These are phyloP conservation scores for Dactylella cylindrospora DNA, from an alignment of 2,329 filamentous ascomycete genomes.

Conservation along the genomic window DNA sequence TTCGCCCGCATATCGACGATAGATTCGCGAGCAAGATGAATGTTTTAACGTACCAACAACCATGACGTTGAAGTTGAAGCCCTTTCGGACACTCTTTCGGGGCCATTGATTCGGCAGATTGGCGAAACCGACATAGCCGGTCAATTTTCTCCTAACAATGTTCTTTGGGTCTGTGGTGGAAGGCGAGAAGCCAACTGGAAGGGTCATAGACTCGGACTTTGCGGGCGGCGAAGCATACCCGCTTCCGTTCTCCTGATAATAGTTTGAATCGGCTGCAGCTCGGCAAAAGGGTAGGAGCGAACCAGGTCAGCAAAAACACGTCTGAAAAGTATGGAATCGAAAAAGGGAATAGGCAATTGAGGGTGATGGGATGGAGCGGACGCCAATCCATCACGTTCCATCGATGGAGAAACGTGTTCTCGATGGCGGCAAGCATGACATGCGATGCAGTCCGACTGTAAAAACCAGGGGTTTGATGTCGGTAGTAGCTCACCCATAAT, in stretches of 20 bases:
- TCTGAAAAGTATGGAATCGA: slow-evolving; percentile 5
- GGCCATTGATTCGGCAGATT: slow-evolving; percentile 99
- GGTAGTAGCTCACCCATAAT: slow-evolving; percentile 41
- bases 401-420: slow-evolving; percentile 7
- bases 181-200: slow-evolving; percentile 32
- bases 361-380: not conserved
- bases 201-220: slow-evolving; percentile 37
- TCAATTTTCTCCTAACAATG: slow-evolving; percentile 97
- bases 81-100: slow-evolving; percentile 99
- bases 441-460: slow-evolving; percentile 23
- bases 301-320: slow-evolving; percentile 39
- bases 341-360: slow-evolving; percentile 21
- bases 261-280: slow-evolving; percentile 41
- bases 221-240: slow-evolving; percentile 35
- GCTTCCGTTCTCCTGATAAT: slow-evolving; percentile 35
- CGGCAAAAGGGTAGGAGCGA: slow-evolving; percentile 23
- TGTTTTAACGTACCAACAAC: slow-evolving; percentile 83
- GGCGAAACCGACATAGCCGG: slow-evolving; percentile 96
- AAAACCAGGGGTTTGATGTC: slow-evolving; percentile 15
- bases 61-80: slow-evolving; percentile 99
- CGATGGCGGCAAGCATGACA: slow-evolving; percentile 5
- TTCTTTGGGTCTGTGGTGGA: slow-evolving; percentile 73
- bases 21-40: not conserved
- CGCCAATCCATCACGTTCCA: slow-evolving; percentile 17
- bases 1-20: not conserved